A percentile compares a stretch with the other conserved stretches of the same genome.
These are phyloP conservation scores for Acanthamoeba divionensis DNA, from an alignment of 208 protist genomes.

Conservation along the genomic window DNA sequence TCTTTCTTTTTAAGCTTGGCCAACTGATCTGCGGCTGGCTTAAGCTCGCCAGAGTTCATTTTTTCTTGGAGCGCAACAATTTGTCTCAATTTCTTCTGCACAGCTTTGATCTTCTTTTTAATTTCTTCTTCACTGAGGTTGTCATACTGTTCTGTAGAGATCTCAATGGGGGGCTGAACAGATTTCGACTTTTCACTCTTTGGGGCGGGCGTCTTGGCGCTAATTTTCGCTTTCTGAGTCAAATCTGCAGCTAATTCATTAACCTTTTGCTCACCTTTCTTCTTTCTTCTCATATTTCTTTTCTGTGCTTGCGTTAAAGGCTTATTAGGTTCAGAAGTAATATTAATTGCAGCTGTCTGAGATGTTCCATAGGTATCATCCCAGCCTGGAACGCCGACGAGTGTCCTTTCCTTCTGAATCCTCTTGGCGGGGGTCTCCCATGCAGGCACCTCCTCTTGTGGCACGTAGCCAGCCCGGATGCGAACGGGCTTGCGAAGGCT, in stretches of 20 bases:
- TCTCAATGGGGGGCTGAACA: not conserved
- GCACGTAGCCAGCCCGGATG: slow-evolving; percentile 25
- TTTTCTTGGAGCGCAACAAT: slow-evolving; percentile 24
- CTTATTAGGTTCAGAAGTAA: not conserved
- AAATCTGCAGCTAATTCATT: not conserved
- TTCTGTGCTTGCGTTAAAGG: not conserved
- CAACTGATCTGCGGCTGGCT: not conserved
- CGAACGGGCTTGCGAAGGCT: slow-evolving; percentile 37
- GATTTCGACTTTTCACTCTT: too few relatives aligned
- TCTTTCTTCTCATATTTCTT: slow-evolving; percentile 4
- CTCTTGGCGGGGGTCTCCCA: slow-evolving; percentile 29
- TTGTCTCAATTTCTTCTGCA: slow-evolving; percentile 51
- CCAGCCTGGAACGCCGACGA: not conserved
- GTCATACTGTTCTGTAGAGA: not conserved
- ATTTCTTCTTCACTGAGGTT: not conserved
- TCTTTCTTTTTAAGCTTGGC: slow-evolving; percentile 8
- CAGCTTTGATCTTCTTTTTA: slow-evolving; percentile 13
- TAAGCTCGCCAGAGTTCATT: slow-evolving; percentile 9
- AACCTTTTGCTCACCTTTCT: not conserved
- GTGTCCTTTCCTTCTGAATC: not conserved
- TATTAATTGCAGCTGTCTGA: not conserved
- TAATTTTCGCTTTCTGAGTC: not conserved
- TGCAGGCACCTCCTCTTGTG: slow-evolving; percentile 6
- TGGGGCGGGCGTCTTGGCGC: not conserved
- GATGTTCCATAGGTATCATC: not conserved